A percentile compares a stretch with the other conserved stretches of the same genome.
These are phyloP conservation scores for Besnoitia besnoiti DNA, from an alignment of 169 alveolate species.

Conservation along the genomic window DNA sequence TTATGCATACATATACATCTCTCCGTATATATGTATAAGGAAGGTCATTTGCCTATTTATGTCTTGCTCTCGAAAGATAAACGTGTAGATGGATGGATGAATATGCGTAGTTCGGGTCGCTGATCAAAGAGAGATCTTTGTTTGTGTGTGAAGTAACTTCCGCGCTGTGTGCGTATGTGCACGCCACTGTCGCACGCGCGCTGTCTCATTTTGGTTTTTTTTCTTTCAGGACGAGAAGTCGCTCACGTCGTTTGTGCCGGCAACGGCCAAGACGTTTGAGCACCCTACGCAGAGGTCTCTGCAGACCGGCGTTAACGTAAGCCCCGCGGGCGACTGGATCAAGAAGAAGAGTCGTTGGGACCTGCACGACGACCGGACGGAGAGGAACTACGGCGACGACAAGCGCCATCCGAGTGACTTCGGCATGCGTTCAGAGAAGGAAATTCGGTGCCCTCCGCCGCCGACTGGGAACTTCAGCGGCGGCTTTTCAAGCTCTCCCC, in stretches of 20 bases:
- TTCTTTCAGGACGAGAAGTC: constrained; percentile 19
- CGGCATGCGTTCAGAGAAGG: constrained; percentile 30
- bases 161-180: no score
- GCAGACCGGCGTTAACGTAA: constrained; percentile 9
- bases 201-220: not conserved
- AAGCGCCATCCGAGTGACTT: not conserved
- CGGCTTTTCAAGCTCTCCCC: constrained; percentile 34
- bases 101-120: no score
- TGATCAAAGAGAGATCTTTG: no score
- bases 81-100: not conserved
- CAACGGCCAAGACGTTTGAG: constrained; percentile 55
- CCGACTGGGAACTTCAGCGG: constrained; percentile 29
- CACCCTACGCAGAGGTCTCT: constrained; percentile 56
- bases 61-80: not conserved
- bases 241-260: constrained; percentile 48
- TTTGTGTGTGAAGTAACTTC: no score
- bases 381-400: not conserved
- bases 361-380: constrained; percentile 47
- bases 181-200: no score
- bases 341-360: constrained; percentile 30
- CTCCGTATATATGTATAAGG: not conserved
- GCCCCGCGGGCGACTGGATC: not conserved
- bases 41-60: not conserved
- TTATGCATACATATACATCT: not conserved
- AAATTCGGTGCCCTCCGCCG: no score